phyloP scores from a whole-genome alignment of 768 basidiomycete species.

The Strobilomyces confusus region DNA sequence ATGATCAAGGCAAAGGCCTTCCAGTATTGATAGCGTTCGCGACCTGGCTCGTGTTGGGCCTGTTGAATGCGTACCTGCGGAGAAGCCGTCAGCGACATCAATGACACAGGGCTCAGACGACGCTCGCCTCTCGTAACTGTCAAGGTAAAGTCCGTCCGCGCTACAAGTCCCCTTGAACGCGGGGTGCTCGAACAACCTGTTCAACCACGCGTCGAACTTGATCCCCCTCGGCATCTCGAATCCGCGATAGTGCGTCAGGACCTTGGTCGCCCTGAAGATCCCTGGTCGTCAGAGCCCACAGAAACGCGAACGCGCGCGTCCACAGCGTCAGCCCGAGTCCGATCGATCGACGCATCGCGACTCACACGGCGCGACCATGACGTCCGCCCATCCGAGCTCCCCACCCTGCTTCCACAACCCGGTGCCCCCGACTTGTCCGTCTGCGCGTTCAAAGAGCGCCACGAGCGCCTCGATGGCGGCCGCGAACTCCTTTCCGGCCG shows the following conservation, averaged over 20 bases:
- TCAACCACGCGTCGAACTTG: slow-evolving; percentile 51
- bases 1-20: slow-evolving; percentile 51
- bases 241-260: slow-evolving; percentile 63
- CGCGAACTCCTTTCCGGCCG: slow-evolving; percentile 50
- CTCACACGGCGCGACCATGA: slow-evolving; percentile 70
- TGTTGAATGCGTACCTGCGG: slow-evolving; percentile 68
- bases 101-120: background rate
- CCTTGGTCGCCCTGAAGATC: slow-evolving; percentile 63
- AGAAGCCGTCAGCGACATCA: background rate
- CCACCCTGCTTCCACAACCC: slow-evolving; percentile 61
- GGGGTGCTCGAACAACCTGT: slow-evolving; percentile 54
- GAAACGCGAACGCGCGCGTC: too few relatives aligned
- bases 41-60: slow-evolving; percentile 73
- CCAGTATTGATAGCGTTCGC: slow-evolving; percentile 74
- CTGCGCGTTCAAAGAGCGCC: slow-evolving; percentile 47
- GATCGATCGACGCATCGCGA: too few relatives aligned
- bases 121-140: slow-evolving; percentile 65
- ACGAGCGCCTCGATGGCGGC: slow-evolving; percentile 49
- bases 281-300: slow-evolving; percentile 35
- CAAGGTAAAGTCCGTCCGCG: slow-evolving; percentile 60
- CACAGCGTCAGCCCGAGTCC: too few relatives aligned
- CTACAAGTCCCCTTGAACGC: slow-evolving; percentile 67
- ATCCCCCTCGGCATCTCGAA: slow-evolving; percentile 51
- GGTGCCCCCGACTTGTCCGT: slow-evolving; percentile 43
- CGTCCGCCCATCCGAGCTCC: slow-evolving; percentile 57